Evolutionary conservation across 768 basidiomycete species (phyloP), one percentile per base, ranked within the genome.

Genomic region (Leccinum ochraceum): DNA sequence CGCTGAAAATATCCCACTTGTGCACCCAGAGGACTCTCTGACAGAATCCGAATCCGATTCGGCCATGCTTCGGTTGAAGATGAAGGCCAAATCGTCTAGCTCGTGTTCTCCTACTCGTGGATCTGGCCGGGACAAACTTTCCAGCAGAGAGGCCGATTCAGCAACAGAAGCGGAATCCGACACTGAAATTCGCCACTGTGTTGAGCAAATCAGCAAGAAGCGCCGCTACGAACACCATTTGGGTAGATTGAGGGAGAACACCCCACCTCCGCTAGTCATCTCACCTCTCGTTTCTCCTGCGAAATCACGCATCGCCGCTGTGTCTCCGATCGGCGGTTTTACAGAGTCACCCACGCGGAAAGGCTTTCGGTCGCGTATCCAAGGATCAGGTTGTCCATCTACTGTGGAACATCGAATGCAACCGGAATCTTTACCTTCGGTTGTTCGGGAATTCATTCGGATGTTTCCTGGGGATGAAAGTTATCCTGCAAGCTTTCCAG

Each of bases 401-500:
- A 36, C 24, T 32, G n/a, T 42, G 49, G 56, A 56, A 14, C 53
- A 60, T 9, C 42, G 24, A 11, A 53, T 24, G 11, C 54, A 20
- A 34, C 46, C 63, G 17, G 64, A 64, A 3, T 66, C 73, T 5
- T 36, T 72, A 8, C 74, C 73, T 32, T 66, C 71, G 2, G 71
- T 58, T 17, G 75, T 69, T 59, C 69, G 64, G 49, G 69, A 76
- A 3, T 75, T 75, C 49, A 51, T 75, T 49, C 56, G 60, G 17
- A 76, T 76, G 74, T 75, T 75, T 30, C 54, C 69, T 24, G 75
- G 69, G 22, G 72, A 75, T 34, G 74, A 72, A 48, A 75, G 74
- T 30, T 75, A 76, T 46, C 74, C 74, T 46, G 60, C 69, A 39
- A 69, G 76, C 60, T 75, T 75, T 61, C 74, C 74, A 24, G 69